Evolutionary conservation across 306 rosid species (phyloP).

Genomic region (Benincasa hispida): DNA sequence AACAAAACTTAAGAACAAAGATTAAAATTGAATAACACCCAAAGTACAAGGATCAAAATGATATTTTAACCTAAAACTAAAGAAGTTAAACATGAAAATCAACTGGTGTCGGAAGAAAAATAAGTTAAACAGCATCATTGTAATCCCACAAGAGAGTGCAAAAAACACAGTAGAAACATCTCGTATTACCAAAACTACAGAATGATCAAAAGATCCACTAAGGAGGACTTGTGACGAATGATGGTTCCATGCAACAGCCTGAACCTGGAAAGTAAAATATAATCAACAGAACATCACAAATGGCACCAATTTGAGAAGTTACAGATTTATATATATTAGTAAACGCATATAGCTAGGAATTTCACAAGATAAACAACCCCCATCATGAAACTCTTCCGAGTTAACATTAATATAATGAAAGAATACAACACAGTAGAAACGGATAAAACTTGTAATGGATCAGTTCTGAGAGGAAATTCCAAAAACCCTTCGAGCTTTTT

Average conservation of each 20-base stretch:
- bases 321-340: not conserved
- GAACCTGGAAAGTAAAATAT: slow-evolving; percentile 53
- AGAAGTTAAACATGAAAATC: not conserved
- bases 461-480: not conserved
- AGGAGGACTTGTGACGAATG: slow-evolving; percentile 29
- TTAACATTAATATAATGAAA: not conserved
- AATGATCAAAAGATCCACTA: slow-evolving; percentile 53
- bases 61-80: too few species aligned
- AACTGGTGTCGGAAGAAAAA: too few species aligned
- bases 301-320: not conserved
- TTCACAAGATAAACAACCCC: not conserved
- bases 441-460: not conserved
- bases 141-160: not conserved
- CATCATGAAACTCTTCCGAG: not conserved
- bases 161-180: not conserved
- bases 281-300: not conserved
- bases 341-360: too few species aligned
- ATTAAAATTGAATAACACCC: too few species aligned
- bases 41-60: too few species aligned
- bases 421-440: not conserved
- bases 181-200: slow-evolving; percentile 65
- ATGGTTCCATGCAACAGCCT: slow-evolving; percentile 80
- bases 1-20: too few species aligned
- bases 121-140: not conserved
- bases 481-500: not conserved